Conservation (phyloP, 176 grass and related monocot species). For the Zizania latifolia region DNA sequence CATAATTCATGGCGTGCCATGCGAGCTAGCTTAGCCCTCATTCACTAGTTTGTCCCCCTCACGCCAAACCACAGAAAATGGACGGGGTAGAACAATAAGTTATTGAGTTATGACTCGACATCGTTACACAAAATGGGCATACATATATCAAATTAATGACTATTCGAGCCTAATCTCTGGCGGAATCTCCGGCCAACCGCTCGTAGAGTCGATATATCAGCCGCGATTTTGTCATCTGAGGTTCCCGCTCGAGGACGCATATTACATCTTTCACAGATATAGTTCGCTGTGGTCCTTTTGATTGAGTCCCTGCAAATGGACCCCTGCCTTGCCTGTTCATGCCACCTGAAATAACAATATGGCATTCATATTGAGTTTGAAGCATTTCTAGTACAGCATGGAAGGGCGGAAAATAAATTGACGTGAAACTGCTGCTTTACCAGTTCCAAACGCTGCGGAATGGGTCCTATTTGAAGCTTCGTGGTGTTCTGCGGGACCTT, state of each 20-base stretch:
- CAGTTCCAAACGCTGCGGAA: constrained; percentile 32
- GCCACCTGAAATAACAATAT: constrained; percentile 35
- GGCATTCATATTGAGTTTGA: neutral
- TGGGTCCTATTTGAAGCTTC: constrained; percentile 67
- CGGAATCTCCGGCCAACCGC: constrained; percentile 23
- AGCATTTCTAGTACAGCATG: neutral
- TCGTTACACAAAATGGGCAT: neutral
- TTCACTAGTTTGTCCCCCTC: neutral
- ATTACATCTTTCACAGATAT: constrained; percentile 87
- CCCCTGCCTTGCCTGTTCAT: constrained; percentile 37
- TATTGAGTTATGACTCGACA: neutral
- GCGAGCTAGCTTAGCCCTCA: neutral
- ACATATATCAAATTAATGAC: neutral
- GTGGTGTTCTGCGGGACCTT: constrained; percentile 46
- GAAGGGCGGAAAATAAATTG: neutral
- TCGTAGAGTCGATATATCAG: constrained; percentile 72
- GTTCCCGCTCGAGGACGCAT: constrained; percentile 67
- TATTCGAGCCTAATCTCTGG: constrained; percentile 20
- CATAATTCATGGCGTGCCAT: neutral
- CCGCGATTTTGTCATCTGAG: constrained; percentile 77
- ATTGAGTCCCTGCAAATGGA: constrained; percentile 6
- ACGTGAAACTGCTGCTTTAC: constrained; percentile 25
- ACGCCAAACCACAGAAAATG: neutral
- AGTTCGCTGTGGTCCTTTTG: constrained; percentile 38
- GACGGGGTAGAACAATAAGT: neutral